phyloP scores from a whole-genome alignment of 2,329 filamentous ascomycete genomes.

The Chaetothyriales sp. region DNA sequence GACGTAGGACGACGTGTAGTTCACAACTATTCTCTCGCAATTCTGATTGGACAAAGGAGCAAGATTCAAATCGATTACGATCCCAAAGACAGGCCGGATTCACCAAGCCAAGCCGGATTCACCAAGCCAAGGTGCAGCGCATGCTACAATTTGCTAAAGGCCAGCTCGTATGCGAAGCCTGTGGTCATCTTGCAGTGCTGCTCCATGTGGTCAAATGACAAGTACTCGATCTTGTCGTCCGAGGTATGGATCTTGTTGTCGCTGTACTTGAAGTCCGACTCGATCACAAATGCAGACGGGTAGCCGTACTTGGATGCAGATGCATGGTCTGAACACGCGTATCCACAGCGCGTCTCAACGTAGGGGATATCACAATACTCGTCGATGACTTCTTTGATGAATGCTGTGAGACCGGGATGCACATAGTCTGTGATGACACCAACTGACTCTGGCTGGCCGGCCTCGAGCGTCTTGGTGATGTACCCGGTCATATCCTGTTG shows the following conservation, averaged over 20 bases:
- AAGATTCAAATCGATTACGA: not conserved
- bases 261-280: constrained; percentile 44
- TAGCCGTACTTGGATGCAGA: constrained; percentile 54
- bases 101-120: not conserved
- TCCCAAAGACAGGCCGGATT: not conserved
- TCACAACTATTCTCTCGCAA: not conserved
- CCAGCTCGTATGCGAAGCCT: constrained; percentile 71
- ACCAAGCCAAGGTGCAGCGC: not conserved
- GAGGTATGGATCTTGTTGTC: constrained; percentile 63
- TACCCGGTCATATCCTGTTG: constrained; percentile 98
- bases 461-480: constrained; percentile 66
- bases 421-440: constrained; percentile 91
- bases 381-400: constrained; percentile 79
- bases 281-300: constrained; percentile 51
- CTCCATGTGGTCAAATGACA: constrained; percentile 81
- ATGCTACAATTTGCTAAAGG: constrained; percentile 52
- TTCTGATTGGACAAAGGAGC: not conserved
- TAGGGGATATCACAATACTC: constrained; percentile 83
- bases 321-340: constrained; percentile 62
- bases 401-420: constrained; percentile 64
- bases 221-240: constrained; percentile 55
- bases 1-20: too few species aligned
- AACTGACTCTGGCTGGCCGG: constrained; percentile 69
- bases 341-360: constrained; percentile 76
- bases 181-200: constrained; percentile 78